phyloP scores from a whole-genome alignment of 2,329 filamentous ascomycete genomes.

The Juglanconis oblonga region DNA sequence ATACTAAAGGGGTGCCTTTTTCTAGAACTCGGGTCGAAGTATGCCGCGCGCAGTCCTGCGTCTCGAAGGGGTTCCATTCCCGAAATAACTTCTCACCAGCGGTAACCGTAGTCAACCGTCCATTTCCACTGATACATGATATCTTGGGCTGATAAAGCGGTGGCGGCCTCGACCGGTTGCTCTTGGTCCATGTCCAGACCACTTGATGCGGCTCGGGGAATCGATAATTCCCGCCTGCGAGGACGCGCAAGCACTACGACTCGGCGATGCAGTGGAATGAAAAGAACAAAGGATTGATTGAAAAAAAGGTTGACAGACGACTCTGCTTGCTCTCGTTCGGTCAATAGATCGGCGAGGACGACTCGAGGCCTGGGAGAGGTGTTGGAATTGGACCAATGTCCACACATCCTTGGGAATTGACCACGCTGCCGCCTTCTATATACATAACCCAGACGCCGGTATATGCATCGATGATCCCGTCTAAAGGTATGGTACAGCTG shows the following conservation, averaged over 20 bases:
- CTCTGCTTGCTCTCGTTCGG: neutral
- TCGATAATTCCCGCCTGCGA: neutral
- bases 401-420: constrained; percentile 1
- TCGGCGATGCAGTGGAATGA: neutral
- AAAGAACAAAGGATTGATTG: too few relatives aligned
- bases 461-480: constrained; percentile 12
- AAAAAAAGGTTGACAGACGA: neutral
- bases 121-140: neutral
- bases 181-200: neutral
- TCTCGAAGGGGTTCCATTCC: neutral
- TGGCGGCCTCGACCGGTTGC: neutral
- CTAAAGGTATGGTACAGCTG: constrained; percentile 12
- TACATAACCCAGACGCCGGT: constrained; percentile 17
- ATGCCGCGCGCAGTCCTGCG: neutral
- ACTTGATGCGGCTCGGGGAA: neutral
- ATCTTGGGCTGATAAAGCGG: neutral
- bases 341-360: neutral
- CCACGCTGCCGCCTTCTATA: constrained; percentile 20
- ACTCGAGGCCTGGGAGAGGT: constrained; percentile 19
- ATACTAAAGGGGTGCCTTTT: neutral
- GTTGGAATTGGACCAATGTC: constrained; percentile 5
- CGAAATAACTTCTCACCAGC: neutral
- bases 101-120: neutral
- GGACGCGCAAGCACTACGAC: constrained; percentile 4
- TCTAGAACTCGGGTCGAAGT: constrained; percentile 4